Base-by-base conservation (phyloP, 345 rosid species). In the Zanthoxylum bungeanum region DNA sequence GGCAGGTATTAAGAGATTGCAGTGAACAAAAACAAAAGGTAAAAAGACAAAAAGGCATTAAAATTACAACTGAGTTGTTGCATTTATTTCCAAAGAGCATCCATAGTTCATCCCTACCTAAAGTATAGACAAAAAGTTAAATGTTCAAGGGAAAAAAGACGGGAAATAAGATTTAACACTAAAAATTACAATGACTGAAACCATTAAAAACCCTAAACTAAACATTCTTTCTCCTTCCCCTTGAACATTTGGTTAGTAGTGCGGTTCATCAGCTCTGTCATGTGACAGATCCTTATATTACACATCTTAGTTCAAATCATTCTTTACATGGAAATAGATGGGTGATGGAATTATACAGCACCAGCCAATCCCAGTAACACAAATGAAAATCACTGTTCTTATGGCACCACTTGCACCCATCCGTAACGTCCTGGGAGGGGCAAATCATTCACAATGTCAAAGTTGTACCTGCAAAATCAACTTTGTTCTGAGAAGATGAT, bases 341-440 rank as follows among this genome's bases (percentile, higher is more conserved):
- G 72, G 49, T 4, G 61, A 51, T 6, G 39, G 71, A 61, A 40
- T 36, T 34, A 60, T 40, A 63, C 44, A 28, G 17, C 61, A 19
- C 58, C 6, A 14, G 70, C 62, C 21, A n/a, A n/a, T 68, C 47
- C 61, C 58, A 24, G 39, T 66, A 61, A 33, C 30, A 33, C 60
- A 61, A 36, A 4, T 25, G 30, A 16, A 21, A 7, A 9, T 10
- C 22, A 21, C 37, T 16, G 70, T 36, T 27, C 64, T 85, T 80
- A 86, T 27, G 86, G 93, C 66, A 46, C 16, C 71, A 84, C 71
- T 85, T 82, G 86, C 66, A 78, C 87, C 98, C 98, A 91, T 33
- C 88, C 91, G 33, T 83, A 91, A 24, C 87, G 89, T 31, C 97
- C 98, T 0, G 90, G 84, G n/a, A 91, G 85, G 22, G 98, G 97